Conservation (phyloP, 1,284 basidiomycete genomes). For the Neolentinus lepideus region DNA sequence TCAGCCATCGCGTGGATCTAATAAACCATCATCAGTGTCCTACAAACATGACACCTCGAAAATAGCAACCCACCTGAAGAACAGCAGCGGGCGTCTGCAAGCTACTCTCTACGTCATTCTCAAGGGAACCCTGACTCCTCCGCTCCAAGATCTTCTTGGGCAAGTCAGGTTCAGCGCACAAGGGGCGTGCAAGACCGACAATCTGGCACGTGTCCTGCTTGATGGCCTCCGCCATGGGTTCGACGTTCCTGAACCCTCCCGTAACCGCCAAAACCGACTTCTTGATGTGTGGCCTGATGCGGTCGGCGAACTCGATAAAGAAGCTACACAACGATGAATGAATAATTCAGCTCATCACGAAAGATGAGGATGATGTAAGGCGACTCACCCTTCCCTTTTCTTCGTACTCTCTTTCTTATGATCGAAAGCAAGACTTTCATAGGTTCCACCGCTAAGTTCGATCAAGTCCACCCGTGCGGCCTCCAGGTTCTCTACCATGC, state of each 20-base stretch:
- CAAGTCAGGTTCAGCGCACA: constrained; percentile 31
- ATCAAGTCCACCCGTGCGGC: constrained; percentile 39
- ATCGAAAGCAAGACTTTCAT: constrained; percentile 24
- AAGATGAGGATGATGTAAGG: constrained; percentile 16
- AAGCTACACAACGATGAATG: constrained; percentile 5
- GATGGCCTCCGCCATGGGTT: constrained; percentile 33
- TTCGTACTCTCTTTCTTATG: constrained; percentile 26
- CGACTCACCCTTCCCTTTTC: constrained; percentile 30
- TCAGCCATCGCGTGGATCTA: not conserved
- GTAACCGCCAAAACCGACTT: constrained; percentile 34
- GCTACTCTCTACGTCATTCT: not conserved
- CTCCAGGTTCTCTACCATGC: constrained; percentile 35
- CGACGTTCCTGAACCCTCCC: constrained; percentile 36
- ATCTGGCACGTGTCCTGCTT: constrained; percentile 22
- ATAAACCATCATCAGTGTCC: not conserved
- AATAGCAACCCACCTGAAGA: not conserved
- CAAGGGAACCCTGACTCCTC: not conserved
- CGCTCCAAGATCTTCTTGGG: not conserved
- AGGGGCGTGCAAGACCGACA: constrained; percentile 36
- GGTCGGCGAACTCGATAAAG: constrained; percentile 33
- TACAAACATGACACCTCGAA: not conserved
- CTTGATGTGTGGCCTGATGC: constrained; percentile 26
- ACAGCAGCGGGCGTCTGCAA: not conserved
- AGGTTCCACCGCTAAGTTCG: constrained; percentile 38
- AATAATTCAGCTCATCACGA: not conserved